A percentile compares a stretch with the other conserved stretches of the same genome.
These are phyloP conservation scores for Moelleriella libera DNA, from an alignment of 2,329 filamentous ascomycete genomes.

Conservation along the genomic window DNA sequence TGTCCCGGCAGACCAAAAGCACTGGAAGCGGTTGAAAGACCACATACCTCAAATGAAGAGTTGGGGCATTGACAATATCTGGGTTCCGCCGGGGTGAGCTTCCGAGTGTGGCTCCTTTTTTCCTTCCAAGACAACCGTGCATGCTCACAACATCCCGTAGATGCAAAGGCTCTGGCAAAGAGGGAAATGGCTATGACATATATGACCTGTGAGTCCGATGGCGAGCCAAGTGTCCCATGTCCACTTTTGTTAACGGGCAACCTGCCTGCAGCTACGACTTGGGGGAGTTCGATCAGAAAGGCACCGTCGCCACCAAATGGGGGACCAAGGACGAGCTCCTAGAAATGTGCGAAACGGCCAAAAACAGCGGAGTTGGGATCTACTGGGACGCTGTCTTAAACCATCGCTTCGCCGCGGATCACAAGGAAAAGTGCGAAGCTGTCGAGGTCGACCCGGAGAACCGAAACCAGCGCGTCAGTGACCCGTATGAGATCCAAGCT, in stretches of 20 bases:
- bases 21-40: constrained; percentile 46
- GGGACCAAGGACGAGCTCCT: constrained; percentile 49
- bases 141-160: constrained; percentile 4
- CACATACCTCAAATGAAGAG: constrained; percentile 42
- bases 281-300: constrained; percentile 65
- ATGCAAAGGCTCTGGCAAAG: constrained; percentile 51
- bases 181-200: constrained; percentile 55
- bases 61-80: constrained; percentile 50
- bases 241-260: no score
- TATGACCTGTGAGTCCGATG: constrained; percentile 42
- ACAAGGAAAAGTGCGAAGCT: constrained; percentile 45
- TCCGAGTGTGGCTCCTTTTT: neutral
- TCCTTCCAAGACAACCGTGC: neutral
- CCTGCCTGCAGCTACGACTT: constrained; percentile 32
- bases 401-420: constrained; percentile 61
- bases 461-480: constrained; percentile 39
- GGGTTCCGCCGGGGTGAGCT: constrained; percentile 48
- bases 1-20: constrained; percentile 45
- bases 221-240: neutral
- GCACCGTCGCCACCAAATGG: constrained; percentile 52
- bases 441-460: constrained; percentile 50
- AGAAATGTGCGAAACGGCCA: constrained; percentile 35
- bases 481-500: constrained; percentile 50
- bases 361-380: constrained; percentile 41
- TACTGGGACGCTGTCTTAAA: constrained; percentile 65